phyloP scores from a whole-genome alignment of 2,329 filamentous ascomycete species.

The Epichloe gansuensis region DNA sequence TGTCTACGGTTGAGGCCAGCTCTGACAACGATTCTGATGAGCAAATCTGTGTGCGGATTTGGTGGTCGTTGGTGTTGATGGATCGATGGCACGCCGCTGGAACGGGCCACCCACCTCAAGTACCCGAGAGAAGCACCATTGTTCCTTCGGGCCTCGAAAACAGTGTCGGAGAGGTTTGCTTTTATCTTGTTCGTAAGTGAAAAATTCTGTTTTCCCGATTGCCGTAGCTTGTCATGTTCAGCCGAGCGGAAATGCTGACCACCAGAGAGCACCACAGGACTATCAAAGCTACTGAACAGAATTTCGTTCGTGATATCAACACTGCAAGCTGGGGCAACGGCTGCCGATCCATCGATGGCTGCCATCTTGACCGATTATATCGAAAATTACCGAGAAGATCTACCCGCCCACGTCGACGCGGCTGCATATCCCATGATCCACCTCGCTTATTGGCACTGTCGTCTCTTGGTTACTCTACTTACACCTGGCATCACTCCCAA shows the following conservation, averaged over 20 bases:
- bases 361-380: constrained; percentile 24
- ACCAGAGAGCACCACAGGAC: constrained; percentile 22
- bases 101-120: constrained; percentile 46
- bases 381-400: constrained; percentile 52
- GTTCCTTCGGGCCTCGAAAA: constrained; percentile 45
- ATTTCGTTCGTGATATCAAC: constrained; percentile 26
- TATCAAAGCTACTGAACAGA: constrained; percentile 41
- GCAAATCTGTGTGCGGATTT: constrained; percentile 49
- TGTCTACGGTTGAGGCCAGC: constrained; percentile 29
- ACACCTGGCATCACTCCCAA: constrained; percentile 40
- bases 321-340: constrained; percentile 21
- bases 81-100: constrained; percentile 64
- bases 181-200: constrained; percentile 49
- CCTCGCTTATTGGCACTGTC: constrained; percentile 57
- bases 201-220: background rate
- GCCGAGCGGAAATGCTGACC: background rate
- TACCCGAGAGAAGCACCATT: constrained; percentile 49
- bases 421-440: constrained; percentile 43
- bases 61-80: constrained; percentile 60
- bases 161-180: constrained; percentile 50
- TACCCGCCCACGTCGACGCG: constrained; percentile 44
- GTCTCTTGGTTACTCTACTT: constrained; percentile 49
- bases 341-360: constrained; percentile 21
- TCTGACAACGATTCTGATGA: constrained; percentile 47
- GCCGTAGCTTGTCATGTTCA: background rate